Evolutionary conservation across 345 rosid species (phyloP).

Genomic region (Camelina neglecta): DNA sequence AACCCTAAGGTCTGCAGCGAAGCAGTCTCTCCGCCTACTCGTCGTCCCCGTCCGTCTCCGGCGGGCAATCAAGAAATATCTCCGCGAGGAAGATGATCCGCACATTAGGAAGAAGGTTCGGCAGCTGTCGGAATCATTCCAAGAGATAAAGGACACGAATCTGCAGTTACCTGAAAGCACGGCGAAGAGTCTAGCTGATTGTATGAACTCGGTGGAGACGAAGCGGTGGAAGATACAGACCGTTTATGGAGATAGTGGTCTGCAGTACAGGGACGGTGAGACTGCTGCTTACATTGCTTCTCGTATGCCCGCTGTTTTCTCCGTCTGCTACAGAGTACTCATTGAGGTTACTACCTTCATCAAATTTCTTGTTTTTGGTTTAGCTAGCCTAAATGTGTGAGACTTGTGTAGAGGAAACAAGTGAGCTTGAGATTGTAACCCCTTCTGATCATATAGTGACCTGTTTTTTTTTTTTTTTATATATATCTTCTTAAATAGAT

Average conservation of each 20-base stretch:
- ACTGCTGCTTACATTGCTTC: conserved; percentile 91
- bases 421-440: background rate
- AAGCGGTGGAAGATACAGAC: conserved; percentile 91
- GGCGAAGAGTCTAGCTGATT: conserved; percentile 74
- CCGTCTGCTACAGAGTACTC: conserved; percentile 81
- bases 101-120: conserved; percentile 81
- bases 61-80: conserved; percentile 80
- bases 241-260: conserved; percentile 82
- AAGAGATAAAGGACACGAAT: conserved; percentile 68
- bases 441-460: background rate
- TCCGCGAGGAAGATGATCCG: conserved; percentile 86
- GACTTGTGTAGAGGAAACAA: background rate
- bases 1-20: conserved; percentile 68
- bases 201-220: conserved; percentile 78
- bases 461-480: too few species aligned
- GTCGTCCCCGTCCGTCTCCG: conserved; percentile 81
- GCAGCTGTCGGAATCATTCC: conserved; percentile 70
- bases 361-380: background rate
- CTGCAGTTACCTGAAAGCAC: conserved; percentile 56
- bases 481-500: conserved; percentile 49
- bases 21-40: conserved; percentile 73
- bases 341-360: conserved; percentile 55
- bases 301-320: conserved; percentile 95
- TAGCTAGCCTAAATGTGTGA: background rate
- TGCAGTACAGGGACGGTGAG: conserved; percentile 76